Percentiles rank a stretch among this genome's conserved stretches.
Conservation (phyloP, 495 filamentous ascomycete genomes). For the Gamarada debralockiae region DNA sequence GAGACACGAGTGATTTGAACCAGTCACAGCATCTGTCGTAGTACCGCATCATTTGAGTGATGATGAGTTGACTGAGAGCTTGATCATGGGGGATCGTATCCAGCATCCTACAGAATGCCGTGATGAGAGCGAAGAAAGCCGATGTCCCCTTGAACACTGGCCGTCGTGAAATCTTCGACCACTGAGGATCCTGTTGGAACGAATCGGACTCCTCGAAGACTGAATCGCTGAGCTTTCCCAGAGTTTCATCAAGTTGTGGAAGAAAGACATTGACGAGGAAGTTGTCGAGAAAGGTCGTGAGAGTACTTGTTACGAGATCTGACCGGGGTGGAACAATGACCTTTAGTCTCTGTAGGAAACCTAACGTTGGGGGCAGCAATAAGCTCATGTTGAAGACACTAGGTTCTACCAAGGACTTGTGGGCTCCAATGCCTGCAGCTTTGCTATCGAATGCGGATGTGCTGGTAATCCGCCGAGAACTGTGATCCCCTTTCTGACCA, state of each 20-base stretch:
- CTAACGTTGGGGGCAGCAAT: slow-evolving; percentile 86
- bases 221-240: slow-evolving; percentile 79
- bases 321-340: slow-evolving; percentile 82
- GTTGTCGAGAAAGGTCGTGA: slow-evolving; percentile 96
- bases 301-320: slow-evolving; percentile 78
- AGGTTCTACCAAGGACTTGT: slow-evolving; percentile 88
- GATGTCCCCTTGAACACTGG: slow-evolving; percentile 93
- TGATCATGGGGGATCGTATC: slow-evolving; percentile 95
- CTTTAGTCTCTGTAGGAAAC: slow-evolving; percentile 87
- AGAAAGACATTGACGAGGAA: slow-evolving; percentile 98
- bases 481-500: slow-evolving; percentile 25
- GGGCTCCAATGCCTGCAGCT: slow-evolving; percentile 36
- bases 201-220: slow-evolving; percentile 81
- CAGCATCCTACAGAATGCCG: slow-evolving; percentile 89
- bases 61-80: slow-evolving; percentile 86
- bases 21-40: slow-evolving; percentile 87
- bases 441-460: slow-evolving; percentile 32
- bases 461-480: slow-evolving; percentile 39
- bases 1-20: slow-evolving; percentile 70
- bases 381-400: slow-evolving; percentile 98
- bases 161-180: slow-evolving; percentile 68
- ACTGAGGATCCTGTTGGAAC: slow-evolving; percentile 83
- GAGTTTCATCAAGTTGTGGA: slow-evolving; percentile 92
- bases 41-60: slow-evolving; percentile 84
- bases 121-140: slow-evolving; percentile 81